phyloP scores from a whole-genome alignment of 495 filamentous ascomycete genomes.

The Penicillium longicatenatum region DNA sequence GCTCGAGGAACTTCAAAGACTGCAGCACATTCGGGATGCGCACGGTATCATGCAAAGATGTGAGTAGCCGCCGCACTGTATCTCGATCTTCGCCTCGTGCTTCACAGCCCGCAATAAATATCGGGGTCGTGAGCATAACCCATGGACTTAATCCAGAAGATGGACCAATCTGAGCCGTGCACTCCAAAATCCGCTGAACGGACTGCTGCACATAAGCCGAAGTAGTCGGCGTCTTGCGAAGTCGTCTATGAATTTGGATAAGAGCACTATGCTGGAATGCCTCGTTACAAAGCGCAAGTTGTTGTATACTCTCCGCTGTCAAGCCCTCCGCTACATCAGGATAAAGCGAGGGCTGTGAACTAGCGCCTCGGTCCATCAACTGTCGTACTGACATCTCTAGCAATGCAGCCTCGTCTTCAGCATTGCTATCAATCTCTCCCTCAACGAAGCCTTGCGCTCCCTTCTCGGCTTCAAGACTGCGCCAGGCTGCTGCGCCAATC shows the following conservation, averaged over 20 bases:
- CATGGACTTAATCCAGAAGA: constrained; percentile 46
- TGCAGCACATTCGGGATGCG: constrained; percentile 50
- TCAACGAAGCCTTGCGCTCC: constrained; percentile 16
- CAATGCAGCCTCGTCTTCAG: constrained; percentile 33
- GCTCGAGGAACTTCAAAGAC: constrained; percentile 46
- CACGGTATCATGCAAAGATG: constrained; percentile 46
- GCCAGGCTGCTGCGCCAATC: constrained; percentile 48
- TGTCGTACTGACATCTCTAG: constrained; percentile 39
- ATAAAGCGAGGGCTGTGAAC: constrained; percentile 39
- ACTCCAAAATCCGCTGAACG: constrained; percentile 45
- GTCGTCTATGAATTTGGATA: constrained; percentile 46
- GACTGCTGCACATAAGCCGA: constrained; percentile 41
- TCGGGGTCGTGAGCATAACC: constrained; percentile 50
- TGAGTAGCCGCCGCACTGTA: constrained; percentile 36
- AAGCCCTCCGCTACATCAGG: constrained; percentile 42
- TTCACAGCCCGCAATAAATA: constrained; percentile 51
- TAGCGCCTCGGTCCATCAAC: constrained; percentile 39
- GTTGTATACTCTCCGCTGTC: constrained; percentile 35
- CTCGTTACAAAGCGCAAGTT: constrained; percentile 48
- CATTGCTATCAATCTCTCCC: constrained; percentile 25
- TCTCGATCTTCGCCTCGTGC: constrained; percentile 43
- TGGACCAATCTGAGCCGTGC: constrained; percentile 44
- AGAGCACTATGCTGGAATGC: constrained; percentile 50
- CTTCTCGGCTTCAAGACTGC: constrained; percentile 28
- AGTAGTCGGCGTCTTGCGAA: constrained; percentile 38